Evolutionary conservation across 805 yeast genomes (phyloP), one percentile per base, ranked within the genome.

Genomic region (Ogataea haglerorum): DNA sequence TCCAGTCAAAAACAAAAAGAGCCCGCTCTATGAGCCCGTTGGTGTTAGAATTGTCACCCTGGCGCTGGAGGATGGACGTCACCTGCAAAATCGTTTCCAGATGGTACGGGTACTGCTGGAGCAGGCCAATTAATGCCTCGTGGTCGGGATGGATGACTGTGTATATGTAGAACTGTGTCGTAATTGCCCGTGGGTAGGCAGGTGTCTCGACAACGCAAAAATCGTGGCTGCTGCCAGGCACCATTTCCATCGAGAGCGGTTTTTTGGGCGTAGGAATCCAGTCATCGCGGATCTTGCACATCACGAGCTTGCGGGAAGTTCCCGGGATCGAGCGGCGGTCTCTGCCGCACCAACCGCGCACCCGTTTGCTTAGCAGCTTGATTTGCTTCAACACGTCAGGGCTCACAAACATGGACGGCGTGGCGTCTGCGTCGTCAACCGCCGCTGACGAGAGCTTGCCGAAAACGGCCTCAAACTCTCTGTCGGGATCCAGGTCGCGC

Each of bases 271-370:
- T 77, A 1, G 95, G 95, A 6, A 85, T 56, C 86, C 90, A 86
- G 56, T 85, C 90, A 45, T 84, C 89, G 56, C 84, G 75, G 32
- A 87, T 78, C 52, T 81, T 80, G 0, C 95, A 80, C 45, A 88
- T 65, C 10, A 75, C 67, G 34, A 87, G 63, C 51, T 84, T 83
- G 47, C 88, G 71, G 0, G 78, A 62, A 1, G 86, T 76, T 19
- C 91, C 91, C 0, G 96, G 96, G 3, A 85, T 76, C 5, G 78
- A 65, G 34, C 83, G 63, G 46, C 81, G 76, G 53, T 86, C 95
- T 47, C 76, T 75, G 0, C 95, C 95, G 32, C 88, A 84, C 95
- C 95, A 87, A 17, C 88, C 89, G 52, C 85, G 71, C 1, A 85
- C 78, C n/a, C 74, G 57, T 40, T 72, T 67, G 6, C 77, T 72